These are phyloP conservation scores for Hymenoscyphus salicellus DNA, from an alignment of 2,329 filamentous ascomycete species.

Conservation along the genomic window DNA sequence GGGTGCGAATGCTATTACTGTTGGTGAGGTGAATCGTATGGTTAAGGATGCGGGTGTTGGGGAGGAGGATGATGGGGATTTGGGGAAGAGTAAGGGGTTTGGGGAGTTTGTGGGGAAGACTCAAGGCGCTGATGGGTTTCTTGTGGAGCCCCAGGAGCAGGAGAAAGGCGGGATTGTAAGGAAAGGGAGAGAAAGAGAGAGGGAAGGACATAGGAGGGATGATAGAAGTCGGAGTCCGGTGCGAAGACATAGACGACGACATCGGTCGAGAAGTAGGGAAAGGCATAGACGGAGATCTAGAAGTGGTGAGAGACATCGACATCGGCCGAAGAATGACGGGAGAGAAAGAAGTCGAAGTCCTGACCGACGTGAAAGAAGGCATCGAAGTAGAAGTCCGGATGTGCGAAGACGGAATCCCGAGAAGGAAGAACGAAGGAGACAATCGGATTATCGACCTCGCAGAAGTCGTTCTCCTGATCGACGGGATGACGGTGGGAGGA, in stretches of 20 bases:
- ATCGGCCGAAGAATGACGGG: slow-evolving; percentile 25
- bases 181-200: slow-evolving; percentile 18
- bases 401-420: slow-evolving; percentile 31
- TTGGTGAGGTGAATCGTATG: slow-evolving; percentile 55
- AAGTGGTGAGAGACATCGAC: slow-evolving; percentile 28
- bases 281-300: slow-evolving; percentile 28
- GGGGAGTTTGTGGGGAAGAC: slow-evolving; percentile 34
- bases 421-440: slow-evolving; percentile 22
- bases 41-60: slow-evolving; percentile 46
- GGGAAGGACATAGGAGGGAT: slow-evolving; percentile 17
- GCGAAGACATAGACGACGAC: slow-evolving; percentile 32
- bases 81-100: slow-evolving; percentile 33
- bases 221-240: slow-evolving; percentile 30
- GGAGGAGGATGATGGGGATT: slow-evolving; percentile 37
- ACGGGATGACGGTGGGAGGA: slow-evolving; percentile 12
- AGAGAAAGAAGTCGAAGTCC: slow-evolving; percentile 31
- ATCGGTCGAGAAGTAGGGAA: slow-evolving; percentile 33
- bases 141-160: slow-evolving; percentile 10
- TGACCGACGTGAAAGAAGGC: slow-evolving; percentile 24
- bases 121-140: slow-evolving; percentile 19
- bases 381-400: slow-evolving; percentile 34
- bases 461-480: slow-evolving; percentile 17
- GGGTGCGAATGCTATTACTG: slow-evolving; percentile 67
- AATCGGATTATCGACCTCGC: slow-evolving; percentile 15
- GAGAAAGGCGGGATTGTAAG: slow-evolving; percentile 25